Evolutionary conservation across 2,329 filamentous ascomycete genomes (phyloP).

Genomic region (Epichloe glyceriae): DNA sequence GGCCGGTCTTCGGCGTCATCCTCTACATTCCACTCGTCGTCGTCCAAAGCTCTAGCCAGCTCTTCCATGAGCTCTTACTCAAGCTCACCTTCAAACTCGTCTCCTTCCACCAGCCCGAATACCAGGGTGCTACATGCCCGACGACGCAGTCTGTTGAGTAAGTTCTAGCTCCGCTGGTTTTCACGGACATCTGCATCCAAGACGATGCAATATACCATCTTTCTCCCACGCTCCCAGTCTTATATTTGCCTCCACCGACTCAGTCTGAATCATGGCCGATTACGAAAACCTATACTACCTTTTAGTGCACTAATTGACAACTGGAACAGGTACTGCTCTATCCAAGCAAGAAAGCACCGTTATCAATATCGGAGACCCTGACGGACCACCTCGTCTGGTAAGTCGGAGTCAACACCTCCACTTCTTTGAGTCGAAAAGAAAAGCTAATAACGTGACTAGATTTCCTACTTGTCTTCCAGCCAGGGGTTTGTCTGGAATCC

Average conservation of each 20-base stretch:
- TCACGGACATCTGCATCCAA: conserved; percentile 4
- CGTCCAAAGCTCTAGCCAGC: conserved; percentile 32
- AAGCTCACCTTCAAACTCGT: conserved; percentile 36
- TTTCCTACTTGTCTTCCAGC: conserved; percentile 66
- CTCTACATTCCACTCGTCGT: conserved; percentile 23
- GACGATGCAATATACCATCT: not conserved
- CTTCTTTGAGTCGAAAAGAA: not conserved
- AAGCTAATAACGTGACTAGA: conserved; percentile 31
- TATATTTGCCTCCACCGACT: not conserved
- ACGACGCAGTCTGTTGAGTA: conserved; percentile 51
- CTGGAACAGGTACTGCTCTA: conserved; percentile 50
- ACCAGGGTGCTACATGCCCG: conserved; percentile 38
- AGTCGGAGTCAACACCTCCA: conserved; percentile 15
- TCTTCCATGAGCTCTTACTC: conserved; percentile 30
- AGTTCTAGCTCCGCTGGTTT: conserved; percentile 6
- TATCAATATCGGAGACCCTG: conserved; percentile 62
- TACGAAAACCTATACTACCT: not conserved
- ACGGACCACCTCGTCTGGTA: conserved; percentile 61
- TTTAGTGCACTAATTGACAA: conserved; percentile 7
- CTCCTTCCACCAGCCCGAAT: conserved; percentile 42
- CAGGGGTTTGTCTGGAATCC: conserved; percentile 80
- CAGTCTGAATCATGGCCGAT: not conserved
- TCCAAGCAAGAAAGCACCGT: conserved; percentile 67
- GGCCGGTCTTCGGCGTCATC: conserved; percentile 22
- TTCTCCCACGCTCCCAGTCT: not conserved